Base-by-base conservation (phyloP, 495 filamentous ascomycete species). In the Penicillium parvum region DNA sequence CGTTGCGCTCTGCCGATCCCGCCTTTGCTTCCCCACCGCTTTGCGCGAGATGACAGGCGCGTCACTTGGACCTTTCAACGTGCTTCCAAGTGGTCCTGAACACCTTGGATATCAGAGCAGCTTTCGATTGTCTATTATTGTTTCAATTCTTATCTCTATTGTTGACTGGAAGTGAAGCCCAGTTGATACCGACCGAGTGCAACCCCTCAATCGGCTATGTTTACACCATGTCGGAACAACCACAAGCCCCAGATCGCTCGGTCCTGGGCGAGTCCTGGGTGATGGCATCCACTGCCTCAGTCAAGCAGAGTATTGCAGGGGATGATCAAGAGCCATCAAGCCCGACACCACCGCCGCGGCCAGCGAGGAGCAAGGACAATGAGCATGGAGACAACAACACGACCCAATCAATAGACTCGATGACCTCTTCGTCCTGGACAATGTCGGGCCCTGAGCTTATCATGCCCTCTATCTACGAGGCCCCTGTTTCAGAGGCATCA, bases 401-500 rank as follows among this genome's bases (percentile, higher is more conserved):
- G 3, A 32, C 28, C 1, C 22, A 57, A 45, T 36, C 46, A 21
- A 51, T 58, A 8, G 55, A 63, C 20, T 63, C 64, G 10, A 52
- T 57, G 12, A 37, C 48, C 3, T 56, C 59, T 23, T 66, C 59
- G 9, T 66, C 60, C 28, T 52, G 47, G 54, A 48, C 44, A 10
- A 49, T 59, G 32, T 60, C 65, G 10, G 69, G 69, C 10, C 69
- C 68, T 3, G 68, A 73, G 35, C 60, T 73, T 5, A 61, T 73
- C 26, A 73, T 73, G 69, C 69, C 69, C 1, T 71, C 68, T 4
- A 69, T 73, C 17, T 63, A 64, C 44, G 66, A 68, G 34, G 46
- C 53, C 2, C 55, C 62, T 8, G 56, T 64, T 21, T 52, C 58
- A 19, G 63, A 72, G 27, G 60, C 43, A 28, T 71, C 68, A 16